Evolutionary conservation across 78 protist genomes (phyloP).

Genomic region (Isochrysis galbana): DNA sequence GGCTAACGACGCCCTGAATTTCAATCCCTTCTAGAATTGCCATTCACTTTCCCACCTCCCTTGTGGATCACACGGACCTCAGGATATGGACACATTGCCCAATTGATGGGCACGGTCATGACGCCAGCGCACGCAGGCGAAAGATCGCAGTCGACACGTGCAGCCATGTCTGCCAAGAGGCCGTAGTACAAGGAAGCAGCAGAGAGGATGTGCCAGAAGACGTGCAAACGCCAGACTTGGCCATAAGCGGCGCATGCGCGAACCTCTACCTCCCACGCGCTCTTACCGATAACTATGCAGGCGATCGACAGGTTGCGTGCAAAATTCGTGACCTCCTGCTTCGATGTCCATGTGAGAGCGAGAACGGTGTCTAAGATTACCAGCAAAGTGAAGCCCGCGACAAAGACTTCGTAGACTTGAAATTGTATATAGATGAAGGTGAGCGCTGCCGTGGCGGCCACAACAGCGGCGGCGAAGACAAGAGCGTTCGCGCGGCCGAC

Average conservation of each 20-base stretch:
- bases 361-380: background rate
- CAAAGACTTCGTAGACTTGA: background rate
- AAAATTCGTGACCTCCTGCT: background rate
- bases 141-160: background rate
- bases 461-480: background rate
- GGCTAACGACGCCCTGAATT: no score
- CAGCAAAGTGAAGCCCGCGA: background rate
- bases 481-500: background rate
- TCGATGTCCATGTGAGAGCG: background rate
- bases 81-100: background rate
- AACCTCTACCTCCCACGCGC: background rate
- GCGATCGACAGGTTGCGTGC: background rate
- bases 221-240: background rate
- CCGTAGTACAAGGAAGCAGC: background rate
- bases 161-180: background rate
- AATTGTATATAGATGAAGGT: background rate
- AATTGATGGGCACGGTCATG: background rate
- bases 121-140: background rate
- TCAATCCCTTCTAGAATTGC: no score
- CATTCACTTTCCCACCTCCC: no score
- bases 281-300: background rate
- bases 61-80: background rate
- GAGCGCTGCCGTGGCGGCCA: no score
- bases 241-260: background rate
- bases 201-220: background rate